These are phyloP conservation scores for Glaciozyma antarctica DNA, from an alignment of 768 basidiomycete genomes.

Conservation along the genomic window DNA sequence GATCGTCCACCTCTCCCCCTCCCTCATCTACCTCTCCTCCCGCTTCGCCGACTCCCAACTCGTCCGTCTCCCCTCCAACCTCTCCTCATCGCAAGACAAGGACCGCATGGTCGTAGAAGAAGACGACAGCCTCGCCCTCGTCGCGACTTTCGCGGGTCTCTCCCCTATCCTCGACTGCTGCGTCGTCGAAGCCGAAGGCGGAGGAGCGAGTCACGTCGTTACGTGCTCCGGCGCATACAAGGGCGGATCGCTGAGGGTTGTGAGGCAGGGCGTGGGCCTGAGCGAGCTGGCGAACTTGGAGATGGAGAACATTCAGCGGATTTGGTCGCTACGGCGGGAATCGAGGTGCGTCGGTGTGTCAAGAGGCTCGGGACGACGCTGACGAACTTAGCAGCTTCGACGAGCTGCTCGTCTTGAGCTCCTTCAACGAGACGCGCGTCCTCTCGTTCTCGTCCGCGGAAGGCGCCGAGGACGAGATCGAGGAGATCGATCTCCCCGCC, in stretches of 20 bases:
- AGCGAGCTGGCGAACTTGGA: slow-evolving; percentile 51
- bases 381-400: background rate
- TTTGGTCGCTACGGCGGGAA: slow-evolving; percentile 46
- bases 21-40: slow-evolving; percentile 67
- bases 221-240: slow-evolving; percentile 75
- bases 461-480: slow-evolving; percentile 28
- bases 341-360: background rate
- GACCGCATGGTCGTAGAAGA: slow-evolving; percentile 16
- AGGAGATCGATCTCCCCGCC: slow-evolving; percentile 43
- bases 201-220: slow-evolving; percentile 63
- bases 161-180: slow-evolving; percentile 74
- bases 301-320: slow-evolving; percentile 48
- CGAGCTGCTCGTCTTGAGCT: slow-evolving; percentile 25
- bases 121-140: slow-evolving; percentile 47
- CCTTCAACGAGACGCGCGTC: slow-evolving; percentile 27
- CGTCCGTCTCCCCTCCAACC: slow-evolving; percentile 47
- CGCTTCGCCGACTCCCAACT: slow-evolving; percentile 73
- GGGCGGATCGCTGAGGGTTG: slow-evolving; percentile 63
- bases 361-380: background rate
- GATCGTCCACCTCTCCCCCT: slow-evolving; percentile 61
- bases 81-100: background rate
- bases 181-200: slow-evolving; percentile 58
- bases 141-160: slow-evolving; percentile 63
- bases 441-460: slow-evolving; percentile 7
- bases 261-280: slow-evolving; percentile 75